Evolutionary conservation across 306 rosid species (phyloP).

Genomic region (Rosa persica): DNA sequence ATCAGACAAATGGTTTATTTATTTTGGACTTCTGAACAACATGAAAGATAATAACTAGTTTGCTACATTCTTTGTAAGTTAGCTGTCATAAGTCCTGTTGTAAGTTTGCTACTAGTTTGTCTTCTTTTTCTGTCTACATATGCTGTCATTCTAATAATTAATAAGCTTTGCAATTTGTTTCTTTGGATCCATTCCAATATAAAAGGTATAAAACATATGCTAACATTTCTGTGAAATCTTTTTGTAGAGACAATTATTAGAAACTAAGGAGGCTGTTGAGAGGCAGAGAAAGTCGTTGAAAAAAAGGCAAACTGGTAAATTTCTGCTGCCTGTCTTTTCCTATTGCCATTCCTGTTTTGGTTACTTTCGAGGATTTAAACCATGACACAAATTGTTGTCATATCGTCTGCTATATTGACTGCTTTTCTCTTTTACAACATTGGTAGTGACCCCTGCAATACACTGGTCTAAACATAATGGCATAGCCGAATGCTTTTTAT

Average conservation of each 20-base stretch:
- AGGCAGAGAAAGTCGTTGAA: conserved; percentile 90
- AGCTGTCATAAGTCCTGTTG: not conserved
- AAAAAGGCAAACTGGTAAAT: conserved; percentile 79
- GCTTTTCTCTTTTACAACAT: not conserved
- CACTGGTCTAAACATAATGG: not conserved
- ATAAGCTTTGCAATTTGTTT: not conserved
- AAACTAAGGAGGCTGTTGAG: conserved; percentile 87
- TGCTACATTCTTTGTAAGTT: not conserved
- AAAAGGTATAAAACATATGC: not conserved
- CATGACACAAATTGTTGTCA: not conserved
- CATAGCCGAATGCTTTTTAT: not conserved
- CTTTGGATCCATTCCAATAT: not conserved
- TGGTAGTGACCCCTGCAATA: not conserved
- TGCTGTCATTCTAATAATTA: not conserved
- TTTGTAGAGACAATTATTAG: conserved; percentile 73
- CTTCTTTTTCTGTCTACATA: not conserved
- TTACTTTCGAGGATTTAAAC: not conserved
- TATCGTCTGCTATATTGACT: not conserved
- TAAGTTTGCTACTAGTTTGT: not conserved
- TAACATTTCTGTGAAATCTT: conserved; percentile 3
- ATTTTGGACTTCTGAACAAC: not conserved
- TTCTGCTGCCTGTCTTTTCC: conserved; percentile 1
- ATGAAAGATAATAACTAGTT: not conserved
- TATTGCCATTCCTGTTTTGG: not conserved
- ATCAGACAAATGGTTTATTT: not conserved